phyloP scores from a whole-genome alignment of 306 rosid genomes.

The Pterocarpus santalinus region DNA sequence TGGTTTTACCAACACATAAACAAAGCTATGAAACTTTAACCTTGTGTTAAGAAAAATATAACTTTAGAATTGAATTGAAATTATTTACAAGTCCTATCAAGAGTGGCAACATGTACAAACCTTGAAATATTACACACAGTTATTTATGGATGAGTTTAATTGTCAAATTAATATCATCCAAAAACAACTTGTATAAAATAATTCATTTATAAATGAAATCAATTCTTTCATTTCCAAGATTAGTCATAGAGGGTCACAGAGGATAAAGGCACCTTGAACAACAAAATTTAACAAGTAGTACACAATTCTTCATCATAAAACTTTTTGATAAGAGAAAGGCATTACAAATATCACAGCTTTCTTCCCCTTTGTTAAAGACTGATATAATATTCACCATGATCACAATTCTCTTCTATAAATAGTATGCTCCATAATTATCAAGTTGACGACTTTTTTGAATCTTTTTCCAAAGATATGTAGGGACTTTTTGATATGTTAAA shows the following conservation, averaged over 20 bases:
- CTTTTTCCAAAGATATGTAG: too few relatives aligned
- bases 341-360: neutral
- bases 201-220: neutral
- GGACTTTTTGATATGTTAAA: too few relatives aligned
- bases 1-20: constrained; percentile 5
- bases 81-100: neutral
- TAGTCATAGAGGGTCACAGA: too few relatives aligned
- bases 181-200: neutral
- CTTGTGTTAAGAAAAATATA: neutral
- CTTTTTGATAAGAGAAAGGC: neutral
- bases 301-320: too few relatives aligned
- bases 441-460: too few relatives aligned
- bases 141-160: neutral
- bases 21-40: neutral
- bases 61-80: constrained; percentile 2
- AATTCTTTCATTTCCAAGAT: too few relatives aligned
- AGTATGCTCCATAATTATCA: too few relatives aligned
- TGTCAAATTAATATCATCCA: neutral
- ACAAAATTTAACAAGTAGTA: too few relatives aligned
- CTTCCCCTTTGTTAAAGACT: neutral
- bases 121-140: neutral
- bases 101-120: neutral
- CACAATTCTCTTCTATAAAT: neutral
- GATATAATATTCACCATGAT: neutral
- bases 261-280: too few relatives aligned